phyloP scores from a whole-genome alignment of 2,329 filamentous ascomycete species.

The Botrytis elliptica region DNA sequence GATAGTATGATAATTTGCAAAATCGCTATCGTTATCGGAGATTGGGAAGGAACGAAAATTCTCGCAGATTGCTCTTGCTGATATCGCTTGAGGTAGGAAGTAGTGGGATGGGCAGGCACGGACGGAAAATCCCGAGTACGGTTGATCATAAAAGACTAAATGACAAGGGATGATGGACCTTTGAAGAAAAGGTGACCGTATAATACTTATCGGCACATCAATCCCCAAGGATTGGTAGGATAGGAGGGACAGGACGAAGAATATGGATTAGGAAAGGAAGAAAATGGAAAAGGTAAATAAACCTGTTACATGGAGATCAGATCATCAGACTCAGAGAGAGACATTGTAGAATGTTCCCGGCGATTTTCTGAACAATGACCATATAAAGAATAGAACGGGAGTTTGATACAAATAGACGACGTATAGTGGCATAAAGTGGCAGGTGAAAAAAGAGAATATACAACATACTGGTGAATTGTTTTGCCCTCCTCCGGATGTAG shows the following conservation, averaged over 20 bases:
- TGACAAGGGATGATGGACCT: background rate
- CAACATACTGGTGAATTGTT: conserved; percentile 56
- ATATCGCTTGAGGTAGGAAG: conserved; percentile 14
- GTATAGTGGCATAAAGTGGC: background rate
- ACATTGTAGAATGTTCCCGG: conserved; percentile 8
- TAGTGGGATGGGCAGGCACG: background rate
- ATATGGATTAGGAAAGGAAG: background rate
- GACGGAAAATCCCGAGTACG: conserved; percentile 9
- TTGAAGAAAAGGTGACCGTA: conserved; percentile 12
- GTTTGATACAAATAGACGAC: background rate
- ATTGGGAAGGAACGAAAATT: conserved; percentile 23
- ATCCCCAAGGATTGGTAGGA: conserved; percentile 1
- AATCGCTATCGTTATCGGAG: conserved; percentile 24
- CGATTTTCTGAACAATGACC: background rate
- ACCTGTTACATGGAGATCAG: background rate
- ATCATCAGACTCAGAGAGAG: conserved; percentile 15
- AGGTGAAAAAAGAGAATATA: conserved; percentile 1
- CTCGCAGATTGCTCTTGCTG: conserved; percentile 17
- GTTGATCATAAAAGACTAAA: conserved; percentile 4
- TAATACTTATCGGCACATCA: background rate
- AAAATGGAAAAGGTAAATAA: background rate
- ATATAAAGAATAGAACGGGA: conserved; percentile 15
- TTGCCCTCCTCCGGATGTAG: conserved; percentile 56
- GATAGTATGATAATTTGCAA: conserved; percentile 19
- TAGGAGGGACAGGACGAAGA: conserved; percentile 5